These are phyloP conservation scores for Pseudogymnoascus sp. DNA, from an alignment of 2,329 filamentous ascomycete species.

Conservation along the genomic window DNA sequence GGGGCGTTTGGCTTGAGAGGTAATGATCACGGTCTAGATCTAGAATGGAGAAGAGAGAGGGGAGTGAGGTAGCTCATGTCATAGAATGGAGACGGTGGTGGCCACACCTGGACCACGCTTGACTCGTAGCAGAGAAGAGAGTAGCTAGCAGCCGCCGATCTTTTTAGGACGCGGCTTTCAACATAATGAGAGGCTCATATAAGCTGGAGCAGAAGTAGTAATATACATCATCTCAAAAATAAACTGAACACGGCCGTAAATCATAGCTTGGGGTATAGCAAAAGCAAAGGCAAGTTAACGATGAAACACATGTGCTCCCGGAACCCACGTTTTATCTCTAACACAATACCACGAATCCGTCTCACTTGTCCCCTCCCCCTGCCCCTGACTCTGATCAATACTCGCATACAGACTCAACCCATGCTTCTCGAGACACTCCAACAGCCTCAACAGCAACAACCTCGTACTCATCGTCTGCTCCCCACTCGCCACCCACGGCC, in stretches of 20 bases:
- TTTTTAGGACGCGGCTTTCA: neutral
- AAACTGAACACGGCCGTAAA: neutral
- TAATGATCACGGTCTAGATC: conserved; percentile 1
- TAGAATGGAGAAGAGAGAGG: neutral
- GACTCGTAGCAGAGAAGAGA: neutral
- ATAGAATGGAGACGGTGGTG: neutral
- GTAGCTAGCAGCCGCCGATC: neutral
- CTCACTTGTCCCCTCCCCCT: conserved; percentile 21
- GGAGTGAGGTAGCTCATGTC: neutral
- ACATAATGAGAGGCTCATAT: neutral
- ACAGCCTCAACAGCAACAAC: conserved; percentile 31
- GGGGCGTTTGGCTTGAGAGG: conserved; percentile 4
- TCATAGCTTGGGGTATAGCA: neutral
- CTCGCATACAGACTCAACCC: conserved; percentile 37
- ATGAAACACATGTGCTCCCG: conserved; percentile 23
- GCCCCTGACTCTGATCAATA: conserved; percentile 31
- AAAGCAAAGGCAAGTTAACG: conserved; percentile 12
- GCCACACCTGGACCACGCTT: neutral
- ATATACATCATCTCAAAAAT: neutral
- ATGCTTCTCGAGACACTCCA: conserved; percentile 32
- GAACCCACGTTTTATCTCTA: conserved; percentile 22
- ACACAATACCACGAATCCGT: conserved; percentile 27
- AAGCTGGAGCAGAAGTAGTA: neutral
- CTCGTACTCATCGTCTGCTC: conserved; percentile 34
- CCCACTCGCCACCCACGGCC: conserved; percentile 31